These are phyloP conservation scores for Ustilago shanxiensis DNA, from an alignment of 1,284 basidiomycete species.

Conservation along the genomic window DNA sequence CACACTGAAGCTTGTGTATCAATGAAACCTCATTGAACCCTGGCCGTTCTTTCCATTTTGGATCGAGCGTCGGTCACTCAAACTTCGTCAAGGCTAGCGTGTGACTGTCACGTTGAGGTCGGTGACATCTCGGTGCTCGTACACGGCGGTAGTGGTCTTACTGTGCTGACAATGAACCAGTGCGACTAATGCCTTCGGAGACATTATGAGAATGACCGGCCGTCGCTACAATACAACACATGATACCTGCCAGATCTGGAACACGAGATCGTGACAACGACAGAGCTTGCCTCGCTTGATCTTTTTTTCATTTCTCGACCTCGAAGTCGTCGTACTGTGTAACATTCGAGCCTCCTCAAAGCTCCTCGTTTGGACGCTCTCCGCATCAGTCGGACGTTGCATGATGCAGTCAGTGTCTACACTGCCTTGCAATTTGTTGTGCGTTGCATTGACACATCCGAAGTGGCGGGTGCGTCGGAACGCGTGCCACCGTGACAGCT, in stretches of 20 bases:
- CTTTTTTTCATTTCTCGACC: not conserved
- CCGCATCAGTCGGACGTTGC: not conserved
- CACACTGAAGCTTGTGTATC: not conserved
- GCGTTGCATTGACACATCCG: not conserved
- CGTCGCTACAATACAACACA: too few species aligned
- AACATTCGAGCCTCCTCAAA: too few species aligned
- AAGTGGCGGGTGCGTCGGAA: slow-evolving; percentile 16
- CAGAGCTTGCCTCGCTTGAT: not conserved
- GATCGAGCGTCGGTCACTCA: not conserved
- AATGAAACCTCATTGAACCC: not conserved
- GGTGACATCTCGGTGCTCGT: not conserved
- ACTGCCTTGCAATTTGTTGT: not conserved
- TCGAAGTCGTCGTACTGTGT: not conserved
- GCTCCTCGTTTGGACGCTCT: not conserved
- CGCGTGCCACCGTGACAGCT: slow-evolving; percentile 7
- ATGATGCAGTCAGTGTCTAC: not conserved
- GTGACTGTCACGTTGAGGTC: not conserved
- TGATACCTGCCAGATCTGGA: slow-evolving; percentile 1
- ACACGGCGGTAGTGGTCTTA: not conserved
- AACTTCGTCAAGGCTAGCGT: not conserved
- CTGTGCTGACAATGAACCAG: not conserved
- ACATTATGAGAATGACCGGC: not conserved
- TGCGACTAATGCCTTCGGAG: not conserved
- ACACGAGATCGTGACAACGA: not conserved
- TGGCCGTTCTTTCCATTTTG: not conserved